Base-by-base conservation (phyloP, 768 basidiomycete species). In the Lactarius vividus region DNA sequence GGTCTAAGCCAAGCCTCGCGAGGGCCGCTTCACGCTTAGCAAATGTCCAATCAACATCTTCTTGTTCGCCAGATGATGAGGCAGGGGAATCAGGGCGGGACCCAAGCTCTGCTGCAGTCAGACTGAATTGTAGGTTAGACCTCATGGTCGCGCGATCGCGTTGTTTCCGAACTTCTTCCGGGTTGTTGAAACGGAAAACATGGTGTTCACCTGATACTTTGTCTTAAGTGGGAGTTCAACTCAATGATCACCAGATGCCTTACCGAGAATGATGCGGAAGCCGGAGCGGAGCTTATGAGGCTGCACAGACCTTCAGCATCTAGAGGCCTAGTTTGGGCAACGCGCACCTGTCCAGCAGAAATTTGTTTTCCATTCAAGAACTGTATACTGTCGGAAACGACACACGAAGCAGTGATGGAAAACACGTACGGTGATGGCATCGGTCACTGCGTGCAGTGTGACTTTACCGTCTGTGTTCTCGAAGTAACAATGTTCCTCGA, bases 171-270 rank as follows among this genome's bases (percentile, higher is more conserved):
- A 96, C 94, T 76, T 94, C 93, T 75, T 95, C 93, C 0, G 94
- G 94, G 72, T 96, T 91, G 73, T 92, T 98, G 78, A 97, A 98
- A 20, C 97, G 86, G 77, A 99, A 99, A 63, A 98, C 95, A 78
- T 99, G 97, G 69, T 94, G 88, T 71, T 98, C 96, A 61, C 96
- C 92, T 93, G 66, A 56, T 62, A 53, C 26, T 61, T 69, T 54
- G 57, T 35, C 35, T 39, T 53, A 29, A 16, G 28, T 7, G 58
- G n/a, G 29, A 58, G 15, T 15, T 52, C 23, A 37, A 44, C 8
- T 26, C 26, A 23, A n/a, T 26, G 31, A 23, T 9, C 40, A 10
- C 62, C 23, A 11, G 58, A 11, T 8, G 60, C 78, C 84, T 64
- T 72, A 92, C 92, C 96, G 59, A 99, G 84, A 75, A 99, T 99